Conservation (phyloP, 139 green algal genomes). For the Coelastrella sp. region DNA sequence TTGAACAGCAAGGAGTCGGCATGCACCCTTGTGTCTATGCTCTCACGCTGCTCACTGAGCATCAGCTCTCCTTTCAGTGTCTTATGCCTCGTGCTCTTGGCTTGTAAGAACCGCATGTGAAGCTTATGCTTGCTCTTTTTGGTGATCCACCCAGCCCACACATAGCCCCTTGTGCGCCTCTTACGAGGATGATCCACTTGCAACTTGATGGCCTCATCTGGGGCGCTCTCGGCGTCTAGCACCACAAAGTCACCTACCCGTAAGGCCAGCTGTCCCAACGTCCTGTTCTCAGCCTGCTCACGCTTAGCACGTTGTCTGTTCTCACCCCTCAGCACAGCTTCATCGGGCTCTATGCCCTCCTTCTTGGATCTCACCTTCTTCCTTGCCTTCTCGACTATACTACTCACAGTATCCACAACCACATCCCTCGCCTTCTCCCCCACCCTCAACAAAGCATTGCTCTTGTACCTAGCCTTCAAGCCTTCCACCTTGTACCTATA, state of each 20-base stretch:
- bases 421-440: neutral
- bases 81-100: no score
- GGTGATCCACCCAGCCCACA: neutral
- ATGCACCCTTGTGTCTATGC: neutral
- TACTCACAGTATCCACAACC: neutral
- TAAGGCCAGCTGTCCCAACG: neutral
- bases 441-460: neutral
- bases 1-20: neutral
- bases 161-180: neutral
- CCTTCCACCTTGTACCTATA: constrained; percentile 11
- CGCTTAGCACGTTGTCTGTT: neutral
- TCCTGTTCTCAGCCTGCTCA: neutral
- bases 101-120: no score
- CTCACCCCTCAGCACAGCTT: neutral
- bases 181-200: neutral
- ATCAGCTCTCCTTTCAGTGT: no score
- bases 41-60: no score
- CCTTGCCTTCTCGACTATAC: neutral
- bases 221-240: constrained; percentile 6
- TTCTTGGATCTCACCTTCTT: neutral
- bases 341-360: neutral
- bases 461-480: neutral
- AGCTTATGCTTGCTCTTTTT: neutral
- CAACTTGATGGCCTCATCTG: neutral
- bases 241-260: neutral